Evolutionary conservation across 331 rosid genomes (phyloP), one percentile per base, ranked within the genome.

Genomic region (Stylosanthes scabra): DNA sequence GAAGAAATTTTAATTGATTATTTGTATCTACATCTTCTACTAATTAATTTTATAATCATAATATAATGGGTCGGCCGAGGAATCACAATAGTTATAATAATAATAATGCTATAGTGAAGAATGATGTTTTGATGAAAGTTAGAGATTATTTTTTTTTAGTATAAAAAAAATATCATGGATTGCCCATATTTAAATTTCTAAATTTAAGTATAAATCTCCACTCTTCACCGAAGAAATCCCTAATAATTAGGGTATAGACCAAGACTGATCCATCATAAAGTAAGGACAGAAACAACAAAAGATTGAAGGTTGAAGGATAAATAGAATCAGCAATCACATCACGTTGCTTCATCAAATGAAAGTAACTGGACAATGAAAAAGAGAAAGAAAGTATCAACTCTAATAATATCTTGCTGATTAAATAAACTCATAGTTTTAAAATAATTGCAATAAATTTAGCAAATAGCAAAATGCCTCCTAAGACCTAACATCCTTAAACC

Each of bases 381-480:
- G 8, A 52, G 14, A 14, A 1, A 15, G 16, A 51, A 52, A 6
- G 58, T 39, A 78, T 68, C 81, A 83, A 81, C 74, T 78, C 81
- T 82, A 76, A 73, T 82, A 76, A 73, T 56, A 79, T 80, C 85
- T 79, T 74, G 81, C 80, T 75, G 88, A 81, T 71, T 86, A 78
- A 90, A 80, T 81, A 81, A 90, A 81, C 78, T 75, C 84, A 86
- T 83, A 77, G 81, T 74, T 34, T 34, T 78, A 74, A 76, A 87
- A 83, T 56, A 86, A 80, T 83, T 86, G 83, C 89, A 81, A 73
- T 58, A 72, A 81, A 81, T 42, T 56, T 75, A 7, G 70, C 70
- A 83, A 82, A 84, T 41, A 60, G 83, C 55, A 74, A 75, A 83
- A 78, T 73, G 85, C 80, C 84, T 82, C 80, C 88, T 85, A 44